A percentile compares a stretch with the other conserved stretches of the same genome.
These are phyloP conservation scores for Tricholoma furcatifolium DNA, from an alignment of 768 basidiomycete genomes.

Conservation along the genomic window DNA sequence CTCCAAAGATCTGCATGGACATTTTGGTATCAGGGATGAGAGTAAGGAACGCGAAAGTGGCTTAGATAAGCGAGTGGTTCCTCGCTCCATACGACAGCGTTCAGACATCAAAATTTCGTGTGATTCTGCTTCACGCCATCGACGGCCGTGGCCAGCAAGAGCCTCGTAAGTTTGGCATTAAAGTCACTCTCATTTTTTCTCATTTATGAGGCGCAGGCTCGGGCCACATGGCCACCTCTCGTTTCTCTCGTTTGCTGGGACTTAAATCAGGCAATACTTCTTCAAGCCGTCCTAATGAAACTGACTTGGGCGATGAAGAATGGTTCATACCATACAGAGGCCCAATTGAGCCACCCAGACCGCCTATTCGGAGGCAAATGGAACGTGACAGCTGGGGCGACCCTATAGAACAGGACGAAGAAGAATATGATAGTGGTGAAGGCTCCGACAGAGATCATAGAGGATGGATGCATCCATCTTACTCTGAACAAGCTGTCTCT, in stretches of 20 bases:
- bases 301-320: slow-evolving; percentile 36
- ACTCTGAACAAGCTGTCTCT: slow-evolving; percentile 40
- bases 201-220: slow-evolving; percentile 1
- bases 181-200: no score
- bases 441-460: slow-evolving; percentile 23
- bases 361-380: slow-evolving; percentile 24
- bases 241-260: slow-evolving; percentile 18
- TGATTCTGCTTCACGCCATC: not conserved
- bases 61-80: slow-evolving; percentile 4
- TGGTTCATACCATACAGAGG: slow-evolving; percentile 70
- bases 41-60: slow-evolving; percentile 5
- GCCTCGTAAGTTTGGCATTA: no score
- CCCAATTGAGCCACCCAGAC: slow-evolving; percentile 49
- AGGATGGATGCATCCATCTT: slow-evolving; percentile 38
- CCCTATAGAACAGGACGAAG: slow-evolving; percentile 27
- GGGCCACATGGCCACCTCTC: slow-evolving; percentile 10
- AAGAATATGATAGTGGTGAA: slow-evolving; percentile 23
- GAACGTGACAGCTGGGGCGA: slow-evolving; percentile 46
- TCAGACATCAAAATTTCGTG: no score
- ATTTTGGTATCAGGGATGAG: slow-evolving; percentile 28
- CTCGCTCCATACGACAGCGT: no score
- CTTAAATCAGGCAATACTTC: slow-evolving; percentile 12
- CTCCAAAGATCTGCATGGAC: slow-evolving; percentile 72
- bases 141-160: not conserved
- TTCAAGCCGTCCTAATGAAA: slow-evolving; percentile 6